A percentile compares a stretch with the other conserved stretches of the same genome.
Conservation (phyloP, 2,329 filamentous ascomycete genomes). For the Dactylella cylindrospora region DNA sequence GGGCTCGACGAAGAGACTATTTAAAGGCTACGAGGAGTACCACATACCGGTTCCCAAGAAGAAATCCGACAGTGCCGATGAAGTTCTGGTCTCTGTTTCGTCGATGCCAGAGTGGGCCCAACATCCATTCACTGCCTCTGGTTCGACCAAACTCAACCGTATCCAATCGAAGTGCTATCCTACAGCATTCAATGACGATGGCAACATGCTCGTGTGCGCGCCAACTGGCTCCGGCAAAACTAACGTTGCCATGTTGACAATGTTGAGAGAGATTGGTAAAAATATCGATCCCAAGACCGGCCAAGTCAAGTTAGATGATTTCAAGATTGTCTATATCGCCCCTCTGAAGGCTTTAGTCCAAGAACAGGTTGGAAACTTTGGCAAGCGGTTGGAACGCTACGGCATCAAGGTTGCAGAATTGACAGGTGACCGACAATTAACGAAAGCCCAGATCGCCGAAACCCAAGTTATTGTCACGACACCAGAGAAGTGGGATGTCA, state of each 20-base stretch:
- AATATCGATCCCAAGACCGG: constrained; percentile 84
- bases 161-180: constrained; percentile 94
- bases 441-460: constrained; percentile 96
- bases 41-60: constrained; percentile 93
- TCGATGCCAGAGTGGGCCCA: constrained; percentile 93
- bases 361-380: constrained; percentile 97
- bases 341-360: constrained; percentile 94
- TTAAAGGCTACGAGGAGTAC: constrained; percentile 98
- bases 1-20: constrained; percentile 89
- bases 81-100: constrained; percentile 74
- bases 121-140: constrained; percentile 69
- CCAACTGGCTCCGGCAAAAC: constrained; percentile 98
- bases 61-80: constrained; percentile 74
- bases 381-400: constrained; percentile 83
- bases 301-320: constrained; percentile 92
- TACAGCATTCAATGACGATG: constrained; percentile 86
- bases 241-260: constrained; percentile 96
- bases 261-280: constrained; percentile 94
- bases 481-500: constrained; percentile 98
- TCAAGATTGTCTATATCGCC: constrained; percentile 98
- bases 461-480: constrained; percentile 98
- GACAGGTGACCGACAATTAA: constrained; percentile 95
- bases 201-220: constrained; percentile 96
- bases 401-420: constrained; percentile 93
- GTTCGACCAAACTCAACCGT: constrained; percentile 83